These are phyloP conservation scores for Penicillium odoratum DNA, from an alignment of 495 filamentous ascomycete species.

Conservation along the genomic window DNA sequence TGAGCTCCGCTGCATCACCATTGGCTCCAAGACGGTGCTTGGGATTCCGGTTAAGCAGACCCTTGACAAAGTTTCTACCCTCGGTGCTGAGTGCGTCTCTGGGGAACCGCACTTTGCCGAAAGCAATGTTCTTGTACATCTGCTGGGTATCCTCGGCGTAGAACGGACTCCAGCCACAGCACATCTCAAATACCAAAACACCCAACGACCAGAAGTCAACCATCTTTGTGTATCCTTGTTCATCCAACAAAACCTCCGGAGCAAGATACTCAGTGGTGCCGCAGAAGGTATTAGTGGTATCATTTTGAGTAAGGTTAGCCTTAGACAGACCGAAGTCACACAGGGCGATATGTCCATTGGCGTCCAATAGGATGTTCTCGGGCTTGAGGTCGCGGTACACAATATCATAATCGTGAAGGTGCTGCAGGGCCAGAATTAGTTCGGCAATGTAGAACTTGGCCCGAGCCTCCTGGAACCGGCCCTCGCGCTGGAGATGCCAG, in stretches of 20 bases:
- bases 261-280: constrained; percentile 98
- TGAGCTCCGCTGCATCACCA: constrained; percentile 90
- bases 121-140: constrained; percentile 99
- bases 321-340: constrained; percentile 95
- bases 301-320: constrained; percentile 91
- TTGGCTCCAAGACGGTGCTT: constrained; percentile 91
- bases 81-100: constrained; percentile 91
- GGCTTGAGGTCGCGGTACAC: constrained; percentile 93
- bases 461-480: constrained; percentile 88
- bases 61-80: constrained; percentile 97
- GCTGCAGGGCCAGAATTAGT: constrained; percentile 90
- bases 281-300: constrained; percentile 98
- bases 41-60: constrained; percentile 92
- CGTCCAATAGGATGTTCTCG: constrained; percentile 82
- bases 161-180: constrained; percentile 98
- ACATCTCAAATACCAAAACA: constrained; percentile 99
- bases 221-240: constrained; percentile 99
- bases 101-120: constrained; percentile 96
- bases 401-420: constrained; percentile 94
- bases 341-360: constrained; percentile 81
- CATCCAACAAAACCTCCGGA: constrained; percentile 91
- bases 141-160: constrained; percentile 99
- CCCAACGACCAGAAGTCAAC: constrained; percentile 99
- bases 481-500: constrained; percentile 98
- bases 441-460: constrained; percentile 99